Conservation (phyloP, 495 filamentous ascomycete genomes). For the Aspergillus steynii region DNA sequence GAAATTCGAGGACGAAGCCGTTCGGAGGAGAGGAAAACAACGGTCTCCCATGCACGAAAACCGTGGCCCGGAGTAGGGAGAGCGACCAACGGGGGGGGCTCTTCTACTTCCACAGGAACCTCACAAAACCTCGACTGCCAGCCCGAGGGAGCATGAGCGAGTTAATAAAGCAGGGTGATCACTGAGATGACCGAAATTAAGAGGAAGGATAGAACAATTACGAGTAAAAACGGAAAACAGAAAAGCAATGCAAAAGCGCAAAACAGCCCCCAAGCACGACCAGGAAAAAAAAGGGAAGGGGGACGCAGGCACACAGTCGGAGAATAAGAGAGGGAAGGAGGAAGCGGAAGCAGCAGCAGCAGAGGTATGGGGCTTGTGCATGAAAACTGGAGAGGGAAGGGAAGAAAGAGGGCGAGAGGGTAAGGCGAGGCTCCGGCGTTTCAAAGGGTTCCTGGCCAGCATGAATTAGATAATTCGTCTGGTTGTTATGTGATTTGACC, state of each 20-base stretch:
- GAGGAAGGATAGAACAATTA: conserved; percentile 14
- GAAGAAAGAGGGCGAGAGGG: conserved; percentile 19
- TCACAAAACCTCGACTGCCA: conserved; percentile 17
- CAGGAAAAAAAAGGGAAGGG: conserved; percentile 1
- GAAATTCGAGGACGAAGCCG: not conserved
- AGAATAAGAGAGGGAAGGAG: conserved; percentile 1
- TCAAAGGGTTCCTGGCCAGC: conserved; percentile 25
- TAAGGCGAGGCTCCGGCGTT: conserved; percentile 27
- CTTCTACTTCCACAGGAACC: conserved; percentile 17
- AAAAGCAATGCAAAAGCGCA: conserved; percentile 12
- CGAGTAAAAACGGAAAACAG: conserved; percentile 10
- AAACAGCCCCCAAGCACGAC: conserved; percentile 7
- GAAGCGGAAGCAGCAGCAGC: not conserved
- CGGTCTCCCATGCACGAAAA: conserved; percentile 1
- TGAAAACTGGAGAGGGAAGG: conserved; percentile 15
- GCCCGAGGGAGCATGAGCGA: conserved; percentile 19
- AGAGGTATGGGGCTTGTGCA: conserved; percentile 6
- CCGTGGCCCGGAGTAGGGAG: conserved; percentile 9
- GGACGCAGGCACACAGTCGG: conserved; percentile 1
- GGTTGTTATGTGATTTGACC: conserved; percentile 1
- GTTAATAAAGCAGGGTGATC: not conserved
- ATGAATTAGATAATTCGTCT: conserved; percentile 27
- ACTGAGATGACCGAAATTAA: conserved; percentile 17
- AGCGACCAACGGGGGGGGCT: conserved; percentile 6
- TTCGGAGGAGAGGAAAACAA: not conserved